Base-by-base conservation (phyloP, 2,329 filamentous ascomycete genomes). In the Endothia cerciana region DNA sequence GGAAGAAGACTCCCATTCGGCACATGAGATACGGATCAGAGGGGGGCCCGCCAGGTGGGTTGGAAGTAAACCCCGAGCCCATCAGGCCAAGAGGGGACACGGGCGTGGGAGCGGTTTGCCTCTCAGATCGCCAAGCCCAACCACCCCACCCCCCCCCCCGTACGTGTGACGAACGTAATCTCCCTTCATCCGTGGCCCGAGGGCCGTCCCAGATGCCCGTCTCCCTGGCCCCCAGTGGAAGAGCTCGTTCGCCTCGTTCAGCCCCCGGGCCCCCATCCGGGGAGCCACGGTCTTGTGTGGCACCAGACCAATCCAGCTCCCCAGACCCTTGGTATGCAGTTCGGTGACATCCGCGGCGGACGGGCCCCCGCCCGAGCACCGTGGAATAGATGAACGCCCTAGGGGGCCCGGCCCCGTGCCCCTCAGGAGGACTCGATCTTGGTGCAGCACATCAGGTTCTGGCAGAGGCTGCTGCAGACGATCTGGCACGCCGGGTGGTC, bases 371-470 rank as follows among this genome's bases (percentile, higher is more conserved):
- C 15, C 45, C 45, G 45, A 49, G 25, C n/a, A 22, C 45, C 10
- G 45, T 49, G 45, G 13, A 6, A 49, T 49, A n/a, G n/a, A n/a
- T n/a, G n/a, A n/a, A n/a, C n/a, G n/a, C n/a, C n/a, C n/a, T n/a
- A n/a, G n/a, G n/a, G n/a, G n/a, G n/a, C n/a, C n/a, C n/a, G n/a
- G n/a, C n/a, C n/a, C n/a, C n/a, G n/a, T n/a, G n/a, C n/a, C n/a
- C 47, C 53, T 56, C 17, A 38, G n/a, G 51, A 67, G 17, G 59
- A 47, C 43, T 68, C 60, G 3, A 65, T 68, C 60, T 65, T 65
- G 6, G 77, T 78, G 72, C 84, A 86, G 71, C 85, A 87, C 67
- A 80, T 83, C 69, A 87, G 72, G 40, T 78, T 79, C 68, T 82
- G 81, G 65, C 85, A 87, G 11, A 80, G 67, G 17, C 77, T 79